phyloP scores from a whole-genome alignment of 345 rosid genomes.

The Salix purpurea region DNA sequence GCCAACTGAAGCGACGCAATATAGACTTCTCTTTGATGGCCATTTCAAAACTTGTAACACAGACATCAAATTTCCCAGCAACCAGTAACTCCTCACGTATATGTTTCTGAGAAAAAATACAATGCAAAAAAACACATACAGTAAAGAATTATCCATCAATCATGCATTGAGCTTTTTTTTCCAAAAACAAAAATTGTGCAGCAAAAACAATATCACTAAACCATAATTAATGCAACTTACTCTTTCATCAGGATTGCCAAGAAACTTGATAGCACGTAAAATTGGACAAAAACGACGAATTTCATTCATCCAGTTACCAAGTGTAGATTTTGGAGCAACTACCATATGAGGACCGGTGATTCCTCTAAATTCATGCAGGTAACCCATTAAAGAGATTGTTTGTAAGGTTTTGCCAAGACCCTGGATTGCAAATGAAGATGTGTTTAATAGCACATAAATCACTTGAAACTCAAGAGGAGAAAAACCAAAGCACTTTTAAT shows the following conservation, averaged over 20 bases:
- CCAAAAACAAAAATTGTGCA: not conserved
- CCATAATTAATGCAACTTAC: slow-evolving; percentile 31
- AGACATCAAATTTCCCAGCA: slow-evolving; percentile 98
- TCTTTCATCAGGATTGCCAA: slow-evolving; percentile 98
- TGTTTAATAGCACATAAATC: not conserved
- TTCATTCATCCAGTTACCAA: slow-evolving; percentile 99
- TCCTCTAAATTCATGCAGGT: slow-evolving; percentile 91
- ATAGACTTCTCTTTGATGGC: slow-evolving; percentile 94
- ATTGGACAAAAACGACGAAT: slow-evolving; percentile 93
- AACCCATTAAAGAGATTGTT: slow-evolving; percentile 90
- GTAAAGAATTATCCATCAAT: not conserved
- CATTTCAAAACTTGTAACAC: slow-evolving; percentile 99
- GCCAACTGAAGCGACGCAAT: slow-evolving; percentile 94
- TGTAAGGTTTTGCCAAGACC: slow-evolving; percentile 99
- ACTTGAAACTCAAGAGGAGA: not conserved
- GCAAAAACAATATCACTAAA: not conserved
- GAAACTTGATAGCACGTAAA: slow-evolving; percentile 88
- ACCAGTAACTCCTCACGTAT: slow-evolving; percentile 85
- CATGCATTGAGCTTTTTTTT: not conserved
- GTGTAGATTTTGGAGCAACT: slow-evolving; percentile 99
- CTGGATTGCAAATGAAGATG: slow-evolving; percentile 31
- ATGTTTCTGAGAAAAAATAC: slow-evolving; percentile 53
- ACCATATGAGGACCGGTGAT: slow-evolving; percentile 99
- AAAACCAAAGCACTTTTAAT: not conserved
- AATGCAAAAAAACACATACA: not conserved